These are phyloP conservation scores for Oryza meridionalis DNA, from an alignment of 176 grass and related monocot genomes.

Conservation along the genomic window DNA sequence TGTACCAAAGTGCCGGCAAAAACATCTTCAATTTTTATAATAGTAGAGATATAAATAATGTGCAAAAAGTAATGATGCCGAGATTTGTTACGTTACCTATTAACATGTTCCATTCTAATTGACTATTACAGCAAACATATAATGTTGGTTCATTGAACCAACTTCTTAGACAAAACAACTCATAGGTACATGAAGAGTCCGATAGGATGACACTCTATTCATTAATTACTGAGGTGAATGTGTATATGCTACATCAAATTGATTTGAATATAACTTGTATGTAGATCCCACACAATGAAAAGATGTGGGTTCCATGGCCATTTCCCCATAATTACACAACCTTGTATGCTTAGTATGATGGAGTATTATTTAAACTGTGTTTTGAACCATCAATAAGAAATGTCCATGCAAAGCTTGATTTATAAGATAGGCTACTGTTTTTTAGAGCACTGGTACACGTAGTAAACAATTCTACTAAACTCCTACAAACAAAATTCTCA, in stretches of 20 bases:
- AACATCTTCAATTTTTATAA: too few species aligned
- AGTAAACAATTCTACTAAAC: too few species aligned
- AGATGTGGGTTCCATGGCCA: neutral
- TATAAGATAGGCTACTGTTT: neutral
- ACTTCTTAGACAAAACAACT: neutral
- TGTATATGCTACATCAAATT: neutral
- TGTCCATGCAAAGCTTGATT: constrained; percentile 7
- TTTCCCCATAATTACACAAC: neutral
- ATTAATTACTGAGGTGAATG: neutral
- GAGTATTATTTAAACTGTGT: neutral
- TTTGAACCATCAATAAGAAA: constrained; percentile 27
- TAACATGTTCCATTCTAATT: constrained; percentile 1
- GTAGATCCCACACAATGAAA: neutral
- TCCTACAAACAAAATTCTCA: too few species aligned
- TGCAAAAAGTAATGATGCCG: constrained; percentile 24
- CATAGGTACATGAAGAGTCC: neutral
- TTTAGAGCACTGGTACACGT: too few species aligned
- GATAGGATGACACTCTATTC: neutral
- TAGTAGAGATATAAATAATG: neutral
- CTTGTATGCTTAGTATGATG: constrained; percentile 14
- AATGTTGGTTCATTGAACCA: neutral
- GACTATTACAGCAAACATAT: neutral
- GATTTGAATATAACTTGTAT: constrained; percentile 3
- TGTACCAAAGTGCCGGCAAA: too few species aligned
- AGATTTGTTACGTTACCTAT: neutral